These are phyloP conservation scores for Phytophthora tentaculata DNA, from an alignment of 352 stramenopile genomes.

Conservation along the genomic window DNA sequence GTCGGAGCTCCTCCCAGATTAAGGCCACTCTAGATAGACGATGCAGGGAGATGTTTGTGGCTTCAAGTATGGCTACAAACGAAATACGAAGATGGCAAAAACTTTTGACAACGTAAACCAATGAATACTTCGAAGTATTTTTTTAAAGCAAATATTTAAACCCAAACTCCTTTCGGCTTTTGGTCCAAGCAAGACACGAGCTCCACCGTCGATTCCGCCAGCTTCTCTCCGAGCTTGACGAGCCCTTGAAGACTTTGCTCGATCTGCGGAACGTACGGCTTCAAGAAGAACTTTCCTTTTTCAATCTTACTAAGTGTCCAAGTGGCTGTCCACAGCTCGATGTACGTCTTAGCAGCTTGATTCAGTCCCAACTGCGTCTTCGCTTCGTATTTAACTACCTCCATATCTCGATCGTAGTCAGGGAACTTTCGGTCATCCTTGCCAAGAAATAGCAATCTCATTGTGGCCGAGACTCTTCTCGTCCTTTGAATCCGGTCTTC, in stretches of 20 bases:
- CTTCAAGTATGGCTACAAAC: no score
- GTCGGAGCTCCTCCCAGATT: background rate
- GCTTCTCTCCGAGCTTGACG: conserved; percentile 1
- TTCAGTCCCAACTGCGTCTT: conserved; percentile 21
- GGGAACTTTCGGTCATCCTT: conserved; percentile 13
- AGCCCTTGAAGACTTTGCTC: conserved; percentile 3
- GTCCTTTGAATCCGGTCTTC: conserved; percentile 25
- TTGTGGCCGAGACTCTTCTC: conserved; percentile 10
- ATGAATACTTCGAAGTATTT: no score
- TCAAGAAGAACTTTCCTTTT: conserved; percentile 23
- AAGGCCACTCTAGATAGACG: background rate
- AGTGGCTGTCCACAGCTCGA: conserved; percentile 17
- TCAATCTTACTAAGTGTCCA: conserved; percentile 21
- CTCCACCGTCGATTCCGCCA: conserved; percentile 7
- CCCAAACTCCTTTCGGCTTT: conserved; percentile 14
- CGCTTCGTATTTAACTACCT: conserved; percentile 5
- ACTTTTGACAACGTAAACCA: no score
- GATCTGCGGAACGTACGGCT: conserved; percentile 1
- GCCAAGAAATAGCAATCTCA: conserved; percentile 7
- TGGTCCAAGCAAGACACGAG: conserved; percentile 13
- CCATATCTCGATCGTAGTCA: conserved; percentile 9
- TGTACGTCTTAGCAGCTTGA: conserved; percentile 7
- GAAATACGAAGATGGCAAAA: no score
- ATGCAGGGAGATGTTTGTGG: no score
- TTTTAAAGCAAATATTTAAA: conserved; percentile 13